Percentiles rank a stretch among this genome's conserved stretches.
phyloP scores from a whole-genome alignment of 352 stramenopile species.

The Globisporangium megalacanthum region DNA sequence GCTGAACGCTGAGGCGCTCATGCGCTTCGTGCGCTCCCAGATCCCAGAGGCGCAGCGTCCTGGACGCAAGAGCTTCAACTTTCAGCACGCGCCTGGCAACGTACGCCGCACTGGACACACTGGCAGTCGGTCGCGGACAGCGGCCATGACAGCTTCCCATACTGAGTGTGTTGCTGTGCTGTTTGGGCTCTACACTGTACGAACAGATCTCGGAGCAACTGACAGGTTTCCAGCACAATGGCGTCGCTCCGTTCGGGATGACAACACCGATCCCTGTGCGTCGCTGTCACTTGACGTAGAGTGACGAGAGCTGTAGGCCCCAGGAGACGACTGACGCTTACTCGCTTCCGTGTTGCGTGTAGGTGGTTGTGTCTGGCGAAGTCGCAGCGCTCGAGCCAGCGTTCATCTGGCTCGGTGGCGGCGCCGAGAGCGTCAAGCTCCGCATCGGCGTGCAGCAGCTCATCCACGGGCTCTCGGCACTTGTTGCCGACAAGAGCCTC shows the following conservation, averaged over 20 bases:
- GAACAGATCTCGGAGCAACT: conserved; percentile 52
- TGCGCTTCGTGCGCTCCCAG: conserved; percentile 66
- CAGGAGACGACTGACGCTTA: neutral
- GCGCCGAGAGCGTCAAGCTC: conserved; percentile 73
- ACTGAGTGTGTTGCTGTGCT: too few relatives aligned
- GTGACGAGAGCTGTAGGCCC: too few relatives aligned
- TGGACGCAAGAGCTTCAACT: conserved; percentile 82
- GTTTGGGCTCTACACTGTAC: neutral
- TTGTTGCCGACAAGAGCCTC: conserved; percentile 46
- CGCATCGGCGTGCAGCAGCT: conserved; percentile 66
- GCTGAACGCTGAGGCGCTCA: conserved; percentile 76
- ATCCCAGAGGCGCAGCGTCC: conserved; percentile 50
- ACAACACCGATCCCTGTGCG: conserved; percentile 54
- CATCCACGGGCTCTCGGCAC: conserved; percentile 38
- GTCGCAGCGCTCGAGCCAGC: conserved; percentile 38
- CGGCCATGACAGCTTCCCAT: too few relatives aligned
- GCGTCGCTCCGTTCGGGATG: conserved; percentile 81
- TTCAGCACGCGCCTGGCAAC: conserved; percentile 72
- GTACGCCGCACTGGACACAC: conserved; percentile 12
- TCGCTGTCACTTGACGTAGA: neutral
- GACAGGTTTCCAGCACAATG: conserved; percentile 85
- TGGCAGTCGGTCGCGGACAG: neutral
- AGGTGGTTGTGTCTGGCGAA: conserved; percentile 69
- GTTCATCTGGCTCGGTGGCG: conserved; percentile 80
- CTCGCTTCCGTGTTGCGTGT: neutral